These are phyloP conservation scores for Dactylellina cionopaga DNA, from an alignment of 2,329 filamentous ascomycete genomes.

Conservation along the genomic window DNA sequence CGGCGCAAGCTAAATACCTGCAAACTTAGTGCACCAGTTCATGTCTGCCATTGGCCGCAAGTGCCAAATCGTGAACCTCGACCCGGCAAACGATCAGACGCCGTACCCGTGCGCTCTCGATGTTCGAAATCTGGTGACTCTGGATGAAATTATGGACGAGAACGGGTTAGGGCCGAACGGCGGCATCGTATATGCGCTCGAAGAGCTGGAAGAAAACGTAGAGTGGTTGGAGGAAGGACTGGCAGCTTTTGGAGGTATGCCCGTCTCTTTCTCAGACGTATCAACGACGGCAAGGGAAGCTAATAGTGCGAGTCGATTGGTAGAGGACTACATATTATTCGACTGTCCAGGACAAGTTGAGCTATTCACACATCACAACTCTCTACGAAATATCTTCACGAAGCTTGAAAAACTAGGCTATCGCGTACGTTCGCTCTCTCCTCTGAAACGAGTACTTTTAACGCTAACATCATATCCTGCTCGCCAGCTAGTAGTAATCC, in stretches of 20 bases:
- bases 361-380: constrained; percentile 93
- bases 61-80: constrained; percentile 94
- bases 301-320: not conserved
- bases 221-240: constrained; percentile 89
- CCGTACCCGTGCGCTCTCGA: constrained; percentile 90
- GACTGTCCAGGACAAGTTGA: constrained; percentile 98
- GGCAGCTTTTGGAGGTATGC: constrained; percentile 73
- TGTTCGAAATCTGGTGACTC: constrained; percentile 84
- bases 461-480: constrained; percentile 39
- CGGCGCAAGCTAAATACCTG: not conserved
- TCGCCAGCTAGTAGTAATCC: constrained; percentile 83
- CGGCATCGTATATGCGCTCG: constrained; percentile 88
- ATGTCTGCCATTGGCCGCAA: constrained; percentile 93
- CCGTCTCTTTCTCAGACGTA: not conserved
- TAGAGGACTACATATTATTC: constrained; percentile 90
- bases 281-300: not conserved
- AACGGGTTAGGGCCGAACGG: constrained; percentile 93
- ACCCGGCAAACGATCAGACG: constrained; percentile 94
- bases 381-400: constrained; percentile 89
- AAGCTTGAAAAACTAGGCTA: constrained; percentile 90
- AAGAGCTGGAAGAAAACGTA: constrained; percentile 92
- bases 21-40: constrained; percentile 84
- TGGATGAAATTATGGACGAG: constrained; percentile 94
- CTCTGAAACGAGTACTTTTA: not conserved
- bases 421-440: constrained; percentile 71